Base-by-base conservation (phyloP, 371 early-diverging fungal genomes). In the Mortierella sp. region DNA sequence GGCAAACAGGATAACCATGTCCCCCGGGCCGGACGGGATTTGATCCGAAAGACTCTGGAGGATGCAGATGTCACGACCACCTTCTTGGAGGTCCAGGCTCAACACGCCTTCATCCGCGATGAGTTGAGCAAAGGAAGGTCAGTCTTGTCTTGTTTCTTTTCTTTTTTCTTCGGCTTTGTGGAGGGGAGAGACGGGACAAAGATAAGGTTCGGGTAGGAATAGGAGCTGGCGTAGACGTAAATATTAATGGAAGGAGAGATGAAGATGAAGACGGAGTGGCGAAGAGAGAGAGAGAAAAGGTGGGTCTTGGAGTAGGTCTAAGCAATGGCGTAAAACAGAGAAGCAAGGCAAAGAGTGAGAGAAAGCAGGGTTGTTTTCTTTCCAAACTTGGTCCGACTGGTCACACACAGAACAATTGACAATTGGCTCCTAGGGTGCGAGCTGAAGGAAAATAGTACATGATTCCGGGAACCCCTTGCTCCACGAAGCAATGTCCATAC, bases 71-170 rank as follows among this genome's bases (percentile, higher is more conserved):
- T 88, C 29, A 83, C 84, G 22, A 84, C 88, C 37, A 86, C 86
- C 19, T 91, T 89, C 82, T 77, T 85, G 52, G 91, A 91, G 79
- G 76, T 87, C 37, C 87, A 87, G 55, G 91, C 90, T 3, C 89
- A 90, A 74, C 91, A 91, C 68, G 91, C 91, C 26, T 91, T 89
- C 72, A 88, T 91, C 64, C 86, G 91, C 9, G 91, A 91, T 77
- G 90, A 90, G 68, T 67, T 88, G 61, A 80, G 82, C 74, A 91
- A 91, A 73, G 90, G 89, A 31, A 79, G 90, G 43, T 76, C 11
- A 66, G 24, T 41, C 11, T 44, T 61, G 22, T 16, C 26, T 10
- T 22, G 16, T 40, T 45, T 16, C 1, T 37, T 71, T 39, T 39
- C 16, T 47, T 70, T 19, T 6, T 47, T 7, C 4, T 5, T 29